Conservation (phyloP, 345 rosid genomes). For the Rhizophora mangle region DNA sequence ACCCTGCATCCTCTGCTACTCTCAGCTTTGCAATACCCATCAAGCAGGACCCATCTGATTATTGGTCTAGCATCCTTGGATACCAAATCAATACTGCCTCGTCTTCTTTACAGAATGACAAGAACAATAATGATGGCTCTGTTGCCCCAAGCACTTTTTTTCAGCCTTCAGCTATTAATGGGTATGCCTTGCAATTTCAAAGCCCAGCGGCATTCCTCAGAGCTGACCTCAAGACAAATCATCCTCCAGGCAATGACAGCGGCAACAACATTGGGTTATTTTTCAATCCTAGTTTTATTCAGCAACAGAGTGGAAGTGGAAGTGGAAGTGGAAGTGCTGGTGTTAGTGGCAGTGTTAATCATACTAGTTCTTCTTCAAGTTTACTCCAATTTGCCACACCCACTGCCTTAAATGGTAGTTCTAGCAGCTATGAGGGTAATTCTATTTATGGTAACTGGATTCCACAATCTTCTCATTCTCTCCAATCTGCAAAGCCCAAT, state of each 20-base stretch:
- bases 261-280: conserved; percentile 21
- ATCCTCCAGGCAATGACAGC: conserved; percentile 16
- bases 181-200: conserved; percentile 28
- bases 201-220: conserved; percentile 12
- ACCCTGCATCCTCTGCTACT: conserved; percentile 18
- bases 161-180: conserved; percentile 7
- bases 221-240: conserved; percentile 31
- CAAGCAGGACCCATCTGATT: conserved; percentile 56
- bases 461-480: conserved; percentile 45
- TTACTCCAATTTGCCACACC: conserved; percentile 46
- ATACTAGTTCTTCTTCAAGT: conserved; percentile 11
- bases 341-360: neutral
- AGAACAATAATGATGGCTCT: conserved; percentile 8
- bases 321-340: conserved; percentile 9
- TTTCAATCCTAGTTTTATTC: conserved; percentile 37
- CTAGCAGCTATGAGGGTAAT: conserved; percentile 33
- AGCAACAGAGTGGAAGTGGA: conserved; percentile 21
- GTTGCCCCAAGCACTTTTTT: conserved; percentile 16
- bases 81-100: neutral
- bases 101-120: conserved; percentile 6
- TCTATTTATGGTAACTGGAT: conserved; percentile 43
- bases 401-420: conserved; percentile 22
- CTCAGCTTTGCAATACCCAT: conserved; percentile 44
- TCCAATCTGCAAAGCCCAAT: conserved; percentile 60
- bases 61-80: conserved; percentile 63